phyloP scores from a whole-genome alignment of 2,329 filamentous ascomycete genomes.

The Emmonsiellopsis sp. region DNA sequence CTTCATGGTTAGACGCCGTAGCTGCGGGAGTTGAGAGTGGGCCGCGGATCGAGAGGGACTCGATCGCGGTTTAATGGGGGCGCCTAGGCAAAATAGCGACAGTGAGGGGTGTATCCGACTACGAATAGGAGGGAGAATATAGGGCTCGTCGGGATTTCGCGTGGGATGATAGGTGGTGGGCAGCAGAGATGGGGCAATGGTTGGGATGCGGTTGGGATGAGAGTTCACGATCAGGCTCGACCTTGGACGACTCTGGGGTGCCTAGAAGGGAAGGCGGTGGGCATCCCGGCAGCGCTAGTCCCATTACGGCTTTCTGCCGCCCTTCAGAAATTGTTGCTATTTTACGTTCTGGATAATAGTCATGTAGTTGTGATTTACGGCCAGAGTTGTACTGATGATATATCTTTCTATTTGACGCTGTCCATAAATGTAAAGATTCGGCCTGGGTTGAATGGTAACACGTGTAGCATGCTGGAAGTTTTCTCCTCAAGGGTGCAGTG shows the following conservation, averaged over 20 bases:
- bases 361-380: no score
- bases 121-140: background rate
- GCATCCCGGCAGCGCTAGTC: background rate
- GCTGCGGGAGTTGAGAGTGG: constrained; percentile 19
- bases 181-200: background rate
- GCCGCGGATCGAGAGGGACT: background rate
- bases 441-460: no score
- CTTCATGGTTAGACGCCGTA: constrained; percentile 37
- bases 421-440: no score
- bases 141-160: background rate
- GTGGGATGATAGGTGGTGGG: background rate
- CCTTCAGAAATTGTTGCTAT: no score
- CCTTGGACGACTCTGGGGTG: background rate
- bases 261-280: constrained; percentile 2
- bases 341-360: no score
- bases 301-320: background rate
- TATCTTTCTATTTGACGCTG: no score
- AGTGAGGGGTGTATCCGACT: background rate
- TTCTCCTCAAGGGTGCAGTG: no score
- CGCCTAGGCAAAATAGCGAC: constrained; percentile 13
- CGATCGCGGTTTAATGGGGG: constrained; percentile 14
- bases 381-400: no score
- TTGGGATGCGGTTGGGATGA: constrained; percentile 13
- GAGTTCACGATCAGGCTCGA: background rate
- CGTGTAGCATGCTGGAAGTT: no score